Percentiles rank a stretch among this genome's conserved stretches.
These are phyloP conservation scores for Pyrenophora tritici-repentis DNA, from an alignment of 2,329 filamentous ascomycete genomes.

Conservation along the genomic window DNA sequence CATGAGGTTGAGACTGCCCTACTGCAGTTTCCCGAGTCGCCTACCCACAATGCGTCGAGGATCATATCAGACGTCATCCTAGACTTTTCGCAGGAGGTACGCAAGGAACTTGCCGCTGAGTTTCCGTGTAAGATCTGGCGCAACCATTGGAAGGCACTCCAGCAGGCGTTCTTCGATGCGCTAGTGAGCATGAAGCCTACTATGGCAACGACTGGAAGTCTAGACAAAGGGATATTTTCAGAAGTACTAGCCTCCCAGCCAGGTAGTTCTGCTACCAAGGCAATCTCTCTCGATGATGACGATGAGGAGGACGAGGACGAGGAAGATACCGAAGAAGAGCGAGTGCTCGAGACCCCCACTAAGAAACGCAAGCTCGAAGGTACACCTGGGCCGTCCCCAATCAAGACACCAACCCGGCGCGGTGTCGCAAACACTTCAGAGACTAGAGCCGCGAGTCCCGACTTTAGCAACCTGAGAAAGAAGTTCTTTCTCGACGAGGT, in stretches of 20 bases:
- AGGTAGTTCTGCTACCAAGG: conserved; percentile 17
- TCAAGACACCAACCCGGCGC: background rate
- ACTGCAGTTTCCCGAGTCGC: conserved; percentile 66
- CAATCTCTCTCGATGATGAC: conserved; percentile 25
- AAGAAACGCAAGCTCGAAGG: conserved; percentile 42
- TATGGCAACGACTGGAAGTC: conserved; percentile 12
- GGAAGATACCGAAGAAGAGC: background rate
- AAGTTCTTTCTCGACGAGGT: conserved; percentile 41
- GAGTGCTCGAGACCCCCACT: conserved; percentile 21
- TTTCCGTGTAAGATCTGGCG: conserved; percentile 48
- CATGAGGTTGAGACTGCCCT: conserved; percentile 61
- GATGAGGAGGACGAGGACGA: conserved; percentile 6
- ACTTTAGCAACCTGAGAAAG: conserved; percentile 10
- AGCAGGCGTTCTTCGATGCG: conserved; percentile 58
- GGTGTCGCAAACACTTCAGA: background rate
- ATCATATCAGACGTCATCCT: conserved; percentile 66
- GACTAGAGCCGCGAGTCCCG: background rate
- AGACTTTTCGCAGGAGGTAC: conserved; percentile 60
- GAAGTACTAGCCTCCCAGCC: conserved; percentile 1
- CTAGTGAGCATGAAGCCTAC: conserved; percentile 38
- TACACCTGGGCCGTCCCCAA: conserved; percentile 2
- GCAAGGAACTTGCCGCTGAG: conserved; percentile 60
- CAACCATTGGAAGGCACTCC: conserved; percentile 51
- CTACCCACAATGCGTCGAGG: conserved; percentile 66
- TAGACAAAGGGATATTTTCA: conserved; percentile 20